Evolutionary conservation across 2,329 filamentous ascomycete species (phyloP).

Genomic region (Trichoderma simmonsii): DNA sequence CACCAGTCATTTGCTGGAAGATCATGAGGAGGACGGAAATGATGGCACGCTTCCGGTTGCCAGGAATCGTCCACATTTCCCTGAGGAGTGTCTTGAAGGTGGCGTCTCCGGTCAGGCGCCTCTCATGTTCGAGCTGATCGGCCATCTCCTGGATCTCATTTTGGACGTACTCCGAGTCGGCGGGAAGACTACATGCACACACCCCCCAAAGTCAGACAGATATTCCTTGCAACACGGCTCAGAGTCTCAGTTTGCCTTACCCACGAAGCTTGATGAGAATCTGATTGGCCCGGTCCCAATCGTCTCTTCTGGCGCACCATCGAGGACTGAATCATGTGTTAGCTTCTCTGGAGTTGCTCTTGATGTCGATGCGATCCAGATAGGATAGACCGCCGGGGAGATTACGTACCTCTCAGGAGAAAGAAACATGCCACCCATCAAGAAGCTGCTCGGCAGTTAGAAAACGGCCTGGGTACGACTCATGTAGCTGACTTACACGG

Average conservation of each 20-base stretch:
- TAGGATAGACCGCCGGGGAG: background rate
- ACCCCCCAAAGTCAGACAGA: background rate
- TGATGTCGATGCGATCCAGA: background rate
- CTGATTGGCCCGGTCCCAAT: conserved; percentile 60
- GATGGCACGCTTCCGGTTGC: conserved; percentile 62
- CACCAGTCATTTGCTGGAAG: conserved; percentile 72
- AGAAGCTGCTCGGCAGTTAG: conserved; percentile 33
- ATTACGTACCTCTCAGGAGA: conserved; percentile 46
- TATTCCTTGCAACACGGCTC: background rate
- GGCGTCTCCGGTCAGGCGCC: conserved; percentile 52
- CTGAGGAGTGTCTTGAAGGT: conserved; percentile 55
- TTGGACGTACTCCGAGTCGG: conserved; percentile 53
- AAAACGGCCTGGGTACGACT: background rate
- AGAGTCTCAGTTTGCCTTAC: conserved; percentile 25
- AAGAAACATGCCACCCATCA: conserved; percentile 59
- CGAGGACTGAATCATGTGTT: conserved; percentile 51
- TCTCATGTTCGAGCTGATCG: conserved; percentile 60
- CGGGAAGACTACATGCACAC: conserved; percentile 44
- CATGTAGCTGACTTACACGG: conserved; percentile 38
- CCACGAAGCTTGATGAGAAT: conserved; percentile 52
- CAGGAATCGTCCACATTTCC: conserved; percentile 60
- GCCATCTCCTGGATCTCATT: conserved; percentile 60
- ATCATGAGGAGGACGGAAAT: conserved; percentile 61
- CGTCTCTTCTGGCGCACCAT: conserved; percentile 64
- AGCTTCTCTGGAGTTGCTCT: background rate